Base-by-base conservation (phyloP, 139 green algal species). In the Coelastrella sp. region DNA sequence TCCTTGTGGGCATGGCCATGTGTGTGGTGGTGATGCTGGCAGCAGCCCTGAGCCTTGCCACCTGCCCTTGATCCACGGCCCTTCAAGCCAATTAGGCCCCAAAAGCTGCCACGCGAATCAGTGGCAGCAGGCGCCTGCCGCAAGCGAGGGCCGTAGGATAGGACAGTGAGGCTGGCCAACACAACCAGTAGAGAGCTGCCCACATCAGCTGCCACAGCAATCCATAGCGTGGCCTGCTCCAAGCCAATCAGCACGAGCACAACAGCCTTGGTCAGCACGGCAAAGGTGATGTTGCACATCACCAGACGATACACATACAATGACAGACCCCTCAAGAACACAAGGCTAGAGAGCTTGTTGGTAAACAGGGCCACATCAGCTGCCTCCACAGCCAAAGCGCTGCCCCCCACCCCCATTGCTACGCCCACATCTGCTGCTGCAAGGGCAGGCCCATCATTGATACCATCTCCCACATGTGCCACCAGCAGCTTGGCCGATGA, bases 301-400 rank as follows among this genome's bases (percentile, higher is more conserved):
- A 96, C 92, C 11, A 78, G 22, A 6, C 72, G 59, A 9, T 70
- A 89, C n/a, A 95, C 80, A 14, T 8, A 14, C 6, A 94, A 35
- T 3, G 78, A 72, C 6, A 90, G 65, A 49, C 84, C 86, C 58
- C 60, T 12, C 12, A 74, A 79, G 11, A 85, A 82, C 24, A 24
- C 11, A 22, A 96, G 78, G 61, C 57, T 75, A 20, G n/a, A 61
- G 20, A 96, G 89, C 82, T 96, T 93, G 72, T 93, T 93, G 20
- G 74, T 92, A 70, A 97, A 91, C 14, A 97, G 86, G 15, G 92
- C 91, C 35, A 97, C 93, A 78, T 96, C 92, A n/a, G 94, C 95
- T 0, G 93, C 93, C 84, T 97, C 94, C 80, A 97, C 93, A 10
- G 95, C 95, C 24, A 95, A 89, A 1, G 93, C 93, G 24, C 92